Evolutionary conservation across 768 basidiomycete genomes (phyloP).

Genomic region (Boletus rufocinnamomeus): DNA sequence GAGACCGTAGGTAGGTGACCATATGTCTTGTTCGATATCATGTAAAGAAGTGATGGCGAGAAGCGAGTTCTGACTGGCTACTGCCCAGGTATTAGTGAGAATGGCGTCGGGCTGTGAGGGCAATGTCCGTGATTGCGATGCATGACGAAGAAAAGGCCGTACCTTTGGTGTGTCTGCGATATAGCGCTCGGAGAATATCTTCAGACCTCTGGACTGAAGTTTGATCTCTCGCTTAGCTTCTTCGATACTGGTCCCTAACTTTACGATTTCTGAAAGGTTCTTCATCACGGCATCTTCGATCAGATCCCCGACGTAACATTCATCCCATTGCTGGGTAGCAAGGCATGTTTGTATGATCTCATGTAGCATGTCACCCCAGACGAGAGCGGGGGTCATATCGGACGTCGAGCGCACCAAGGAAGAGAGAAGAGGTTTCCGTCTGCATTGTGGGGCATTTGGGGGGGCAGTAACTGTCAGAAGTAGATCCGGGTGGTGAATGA

Average conservation of each 20-base stretch:
- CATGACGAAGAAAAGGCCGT: constrained; percentile 2
- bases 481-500: constrained; percentile 91
- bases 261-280: constrained; percentile 62
- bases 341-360: constrained; percentile 87
- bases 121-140: constrained; percentile 1
- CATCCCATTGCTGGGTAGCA: constrained; percentile 60
- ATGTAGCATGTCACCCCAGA: constrained; percentile 95
- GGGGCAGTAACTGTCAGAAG: constrained; percentile 90
- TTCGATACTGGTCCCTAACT: constrained; percentile 56
- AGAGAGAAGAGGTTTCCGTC: constrained; percentile 83
- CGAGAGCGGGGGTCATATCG: constrained; percentile 63
- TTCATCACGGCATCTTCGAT: constrained; percentile 57
- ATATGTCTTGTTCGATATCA: constrained; percentile 96
- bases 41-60: constrained; percentile 76
- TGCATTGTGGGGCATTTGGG: constrained; percentile 79
- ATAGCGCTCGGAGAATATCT: constrained; percentile 65
- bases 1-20: constrained; percentile 92
- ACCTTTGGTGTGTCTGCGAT: constrained; percentile 68
- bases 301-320: constrained; percentile 57
- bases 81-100: constrained; percentile 67
- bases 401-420: constrained; percentile 58
- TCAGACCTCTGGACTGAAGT: constrained; percentile 62
- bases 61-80: constrained; percentile 47
- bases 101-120: constrained; percentile 55
- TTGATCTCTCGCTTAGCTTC: constrained; percentile 67